Evolutionary conservation across 768 basidiomycete species (phyloP).

Genomic region (Tremella mesenterica): DNA sequence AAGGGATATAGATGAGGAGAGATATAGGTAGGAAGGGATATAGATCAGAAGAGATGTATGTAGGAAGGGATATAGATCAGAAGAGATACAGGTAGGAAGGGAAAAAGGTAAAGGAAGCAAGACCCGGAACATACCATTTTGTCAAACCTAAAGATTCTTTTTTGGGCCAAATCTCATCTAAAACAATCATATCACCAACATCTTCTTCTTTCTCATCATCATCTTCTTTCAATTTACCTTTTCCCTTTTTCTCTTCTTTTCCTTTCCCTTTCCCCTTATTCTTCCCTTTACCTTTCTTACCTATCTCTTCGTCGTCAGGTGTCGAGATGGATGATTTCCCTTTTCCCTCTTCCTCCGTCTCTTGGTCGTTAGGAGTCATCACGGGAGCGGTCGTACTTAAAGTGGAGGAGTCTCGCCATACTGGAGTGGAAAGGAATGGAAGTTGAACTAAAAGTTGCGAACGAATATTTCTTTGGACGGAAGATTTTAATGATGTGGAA

Average conservation of each 20-base stretch:
- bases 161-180: slow-evolving; percentile 93
- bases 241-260: slow-evolving; percentile 8
- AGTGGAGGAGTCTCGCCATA: slow-evolving; percentile 7
- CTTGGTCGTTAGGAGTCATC: slow-evolving; percentile 15
- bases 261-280: slow-evolving; percentile 16
- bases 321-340: too few relatives aligned
- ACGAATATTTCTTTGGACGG: slow-evolving; percentile 83
- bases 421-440: slow-evolving; percentile 44
- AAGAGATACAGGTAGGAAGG: slow-evolving; percentile 71
- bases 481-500: slow-evolving; percentile 85
- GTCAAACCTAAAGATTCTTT: slow-evolving; percentile 87
- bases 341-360: slow-evolving; percentile 9
- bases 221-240: slow-evolving; percentile 14
- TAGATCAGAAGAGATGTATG: slow-evolving; percentile 68
- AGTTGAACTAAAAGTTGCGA: slow-evolving; percentile 69
- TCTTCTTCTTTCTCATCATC: slow-evolving; percentile 20
- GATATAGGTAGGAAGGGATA: slow-evolving; percentile 46
- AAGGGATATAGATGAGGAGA: slow-evolving; percentile 60
- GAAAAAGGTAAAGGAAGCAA: slow-evolving; percentile 73
- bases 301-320: too few relatives aligned
- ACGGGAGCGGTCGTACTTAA: neutral
- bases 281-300: slow-evolving; percentile 12
- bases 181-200: slow-evolving; percentile 13
- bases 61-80: slow-evolving; percentile 81
- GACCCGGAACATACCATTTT: slow-evolving; percentile 72